Base-by-base conservation (phyloP, 148 eudicot genomes). In the Nepenthes mirabilis region DNA sequence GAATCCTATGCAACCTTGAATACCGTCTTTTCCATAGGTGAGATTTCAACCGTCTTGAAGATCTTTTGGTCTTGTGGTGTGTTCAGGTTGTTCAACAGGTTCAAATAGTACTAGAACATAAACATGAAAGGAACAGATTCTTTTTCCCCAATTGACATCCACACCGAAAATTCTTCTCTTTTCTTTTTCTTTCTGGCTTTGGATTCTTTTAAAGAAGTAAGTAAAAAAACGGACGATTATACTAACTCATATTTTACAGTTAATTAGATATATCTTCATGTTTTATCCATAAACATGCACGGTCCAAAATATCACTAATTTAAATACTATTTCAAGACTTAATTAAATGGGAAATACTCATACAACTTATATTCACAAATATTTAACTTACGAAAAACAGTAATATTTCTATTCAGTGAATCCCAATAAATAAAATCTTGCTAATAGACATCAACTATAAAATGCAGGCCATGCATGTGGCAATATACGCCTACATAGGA, bases 51-150 rank as follows among this genome's bases (percentile, higher is more conserved):
- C 36, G 11, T 45, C 48, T 6, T 45, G 6, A 45, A 45, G 48
- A 5, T 45, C 48, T 6, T 11, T 45, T 45, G 8, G 8, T 45
- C 48, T 45, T 11, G 48, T 45, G 6, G 48, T 23, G 48, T 45
- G 6, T 11, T 45, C 48, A 45, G 48, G 72, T 68, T 54, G 23
- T 23, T 23, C 23, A 23, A 23, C 64, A 13, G 68, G 74, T 61
- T 43, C 52, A 62, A 61, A 61, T 52, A 56, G 78, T 64, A 69
- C 59, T 55, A 23, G 51, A 63, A 68, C 14, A 43, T 47, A 52
- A 37, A 32, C 14, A 59, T 58, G 33, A 12, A 34, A 36, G 64
- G 81, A 80, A 80, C 74, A 66, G 55, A 60, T 71, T 80, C 79
- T 61, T 55, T 45, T 45, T 45, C 48, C 48, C 48, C 48, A 45